Base-by-base conservation (phyloP, 139 green algal genomes). In the Auxenochlorella protothecoides region DNA sequence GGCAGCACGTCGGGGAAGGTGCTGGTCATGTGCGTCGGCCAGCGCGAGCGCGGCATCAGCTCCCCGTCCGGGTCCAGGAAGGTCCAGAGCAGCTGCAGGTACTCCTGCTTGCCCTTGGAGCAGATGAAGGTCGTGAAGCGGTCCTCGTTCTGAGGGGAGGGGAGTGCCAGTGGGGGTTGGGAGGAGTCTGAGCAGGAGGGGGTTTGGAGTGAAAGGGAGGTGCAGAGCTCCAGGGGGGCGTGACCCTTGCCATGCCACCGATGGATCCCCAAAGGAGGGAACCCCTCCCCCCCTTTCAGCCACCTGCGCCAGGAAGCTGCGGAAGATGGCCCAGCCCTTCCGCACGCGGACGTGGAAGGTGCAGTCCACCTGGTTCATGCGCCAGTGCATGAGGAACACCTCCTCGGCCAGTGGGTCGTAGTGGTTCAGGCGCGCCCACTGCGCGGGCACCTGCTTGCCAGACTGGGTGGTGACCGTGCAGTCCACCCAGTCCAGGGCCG, bases 101-200 rank as follows among this genome's bases (percentile, higher is more conserved):
- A 83, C 72, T 83, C 78, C 15, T 61, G 65, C 66, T 83, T 83
- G 59, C 78, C 78, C 73, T 83, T 83, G 53, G 54, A 71, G 70
- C 78, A 83, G 53, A 83, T 68, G 69, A 79, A 83, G 52, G 65
- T 53, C 16, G 56, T 57, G 68, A 72, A 83, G 44, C 68, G 67
- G 27, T 73, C 55, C 11, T 12, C 51, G 65, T 79, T 68, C 54
- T 76, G 65, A 51, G 16, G 14, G 66, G 6, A 61, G 44, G 12
- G 6, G 51, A 15, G 44, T 12, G 65, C 44, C 51, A 27, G 51
- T 11, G 59, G 51, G 44, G 27, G 27, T 44, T 44, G 27, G 27
- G 27, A 44, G 27, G 27, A 44, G 27, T 44, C 27, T 44, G 27
- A 44, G 27, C 27, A 44, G 27, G 27, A 44, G 27, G 27, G 27